Percentiles rank a stretch among this genome's conserved stretches.
Evolutionary conservation across 2,329 filamentous ascomycete species (phyloP).

Genomic region (Magnaporthiopsis incrustans): DNA sequence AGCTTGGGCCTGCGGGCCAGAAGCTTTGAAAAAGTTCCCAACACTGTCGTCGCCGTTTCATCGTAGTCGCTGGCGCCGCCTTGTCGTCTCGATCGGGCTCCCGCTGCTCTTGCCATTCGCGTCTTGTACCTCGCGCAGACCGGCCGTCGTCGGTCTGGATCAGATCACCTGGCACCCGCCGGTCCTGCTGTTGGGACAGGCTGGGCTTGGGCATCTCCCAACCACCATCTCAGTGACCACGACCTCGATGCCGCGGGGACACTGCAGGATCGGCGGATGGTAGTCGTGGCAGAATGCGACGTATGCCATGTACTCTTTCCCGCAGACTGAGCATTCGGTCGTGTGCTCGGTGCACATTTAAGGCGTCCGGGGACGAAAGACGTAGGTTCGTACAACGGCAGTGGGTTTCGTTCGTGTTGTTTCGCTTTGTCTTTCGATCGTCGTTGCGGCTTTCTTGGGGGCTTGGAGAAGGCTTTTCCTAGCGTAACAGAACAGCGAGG

Average conservation of each 20-base stretch:
- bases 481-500: too few species aligned
- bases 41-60: too few species aligned
- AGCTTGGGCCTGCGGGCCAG: slow-evolving; percentile 48
- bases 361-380: slow-evolving; percentile 15
- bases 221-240: slow-evolving; percentile 39
- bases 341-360: slow-evolving; percentile 55
- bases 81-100: neutral
- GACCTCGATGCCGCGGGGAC: slow-evolving; percentile 34
- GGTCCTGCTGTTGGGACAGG: slow-evolving; percentile 49
- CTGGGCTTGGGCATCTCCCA: slow-evolving; percentile 48
- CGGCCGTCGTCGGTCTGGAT: slow-evolving; percentile 12
- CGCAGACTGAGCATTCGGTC: slow-evolving; percentile 50
- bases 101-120: neutral
- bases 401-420: too few species aligned
- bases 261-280: slow-evolving; percentile 39
- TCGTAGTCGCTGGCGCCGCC: neutral
- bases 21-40: slow-evolving; percentile 37
- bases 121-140: neutral
- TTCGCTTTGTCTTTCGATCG: neutral
- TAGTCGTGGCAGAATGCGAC: slow-evolving; percentile 47
- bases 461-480: neutral
- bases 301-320: slow-evolving; percentile 51
- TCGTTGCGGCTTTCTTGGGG: neutral
- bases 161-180: slow-evolving; percentile 49
- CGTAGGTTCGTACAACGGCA: too few species aligned